phyloP scores from a whole-genome alignment of 2,329 filamentous ascomycete genomes.

The Pseudocercospora eumusae region DNA sequence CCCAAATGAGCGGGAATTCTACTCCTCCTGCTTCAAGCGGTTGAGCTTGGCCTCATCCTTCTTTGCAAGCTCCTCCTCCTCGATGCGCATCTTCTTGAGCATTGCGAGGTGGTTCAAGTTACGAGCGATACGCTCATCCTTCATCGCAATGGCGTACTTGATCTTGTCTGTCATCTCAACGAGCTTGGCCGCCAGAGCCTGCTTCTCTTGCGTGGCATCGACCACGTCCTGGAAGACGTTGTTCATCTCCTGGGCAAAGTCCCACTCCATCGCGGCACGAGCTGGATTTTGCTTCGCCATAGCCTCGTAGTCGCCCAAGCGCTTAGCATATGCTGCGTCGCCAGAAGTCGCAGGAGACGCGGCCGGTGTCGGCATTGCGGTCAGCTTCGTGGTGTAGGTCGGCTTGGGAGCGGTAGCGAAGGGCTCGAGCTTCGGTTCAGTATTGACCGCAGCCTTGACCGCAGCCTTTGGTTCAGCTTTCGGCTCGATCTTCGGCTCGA shows the following conservation, averaged over 20 bases:
- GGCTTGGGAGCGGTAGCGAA: not conserved
- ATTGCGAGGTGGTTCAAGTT: not conserved
- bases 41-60: not conserved
- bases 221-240: not conserved
- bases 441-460: not conserved
- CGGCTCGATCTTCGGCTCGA: not conserved
- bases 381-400: not conserved
- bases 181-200: not conserved
- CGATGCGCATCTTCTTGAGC: not conserved
- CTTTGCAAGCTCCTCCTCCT: not conserved
- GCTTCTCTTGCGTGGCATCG: not conserved
- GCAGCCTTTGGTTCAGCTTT: not conserved
- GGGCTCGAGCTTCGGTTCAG: not conserved
- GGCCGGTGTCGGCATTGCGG: conserved; percentile 4
- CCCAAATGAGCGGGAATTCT: conserved; percentile 3
- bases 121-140: not conserved
- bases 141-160: not conserved
- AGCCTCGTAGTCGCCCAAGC: not conserved
- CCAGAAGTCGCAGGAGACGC: not conserved
- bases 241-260: not conserved
- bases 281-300: not conserved
- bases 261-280: conserved; percentile 1
- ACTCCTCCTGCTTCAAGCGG: conserved; percentile 5
- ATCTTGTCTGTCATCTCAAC: not conserved
- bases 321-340: not conserved